Evolutionary conservation across 2,329 filamentous ascomycete species (phyloP).

Genomic region (Penicillium sp.): DNA sequence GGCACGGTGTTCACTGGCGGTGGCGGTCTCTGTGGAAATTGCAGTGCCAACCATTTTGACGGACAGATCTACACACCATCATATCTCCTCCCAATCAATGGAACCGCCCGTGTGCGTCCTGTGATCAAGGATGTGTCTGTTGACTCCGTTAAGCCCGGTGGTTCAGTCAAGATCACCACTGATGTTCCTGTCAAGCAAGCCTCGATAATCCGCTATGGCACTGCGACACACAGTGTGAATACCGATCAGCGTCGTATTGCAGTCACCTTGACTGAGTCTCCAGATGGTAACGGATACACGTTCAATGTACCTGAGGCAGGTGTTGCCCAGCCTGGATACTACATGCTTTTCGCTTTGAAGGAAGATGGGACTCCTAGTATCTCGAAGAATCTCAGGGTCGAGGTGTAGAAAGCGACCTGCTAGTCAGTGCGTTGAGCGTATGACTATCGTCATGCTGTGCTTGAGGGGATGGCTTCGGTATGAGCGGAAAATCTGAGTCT

Average conservation of each 20-base stretch:
- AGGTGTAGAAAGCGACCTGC: no score
- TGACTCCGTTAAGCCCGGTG: slow-evolving; percentile 37
- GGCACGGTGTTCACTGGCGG: slow-evolving; percentile 57
- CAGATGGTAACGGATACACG: slow-evolving; percentile 43
- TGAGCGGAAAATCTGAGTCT: no score
- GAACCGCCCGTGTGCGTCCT: slow-evolving; percentile 47
- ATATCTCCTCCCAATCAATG: slow-evolving; percentile 57
- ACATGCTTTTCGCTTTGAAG: slow-evolving; percentile 56
- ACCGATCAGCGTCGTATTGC: slow-evolving; percentile 60
- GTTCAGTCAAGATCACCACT: slow-evolving; percentile 54
- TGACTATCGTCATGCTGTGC: no score
- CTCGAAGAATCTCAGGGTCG: slow-evolving; percentile 4
- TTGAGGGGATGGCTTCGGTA: no score
- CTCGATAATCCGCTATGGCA: slow-evolving; percentile 55
- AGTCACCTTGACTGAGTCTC: slow-evolving; percentile 39
- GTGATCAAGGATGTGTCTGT: slow-evolving; percentile 40
- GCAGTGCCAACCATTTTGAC: slow-evolving; percentile 57
- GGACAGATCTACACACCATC: slow-evolving; percentile 61
- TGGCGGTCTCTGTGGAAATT: slow-evolving; percentile 58
- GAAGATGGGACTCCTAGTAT: slow-evolving; percentile 31
- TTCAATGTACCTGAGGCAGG: slow-evolving; percentile 56
- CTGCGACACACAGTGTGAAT: slow-evolving; percentile 60
- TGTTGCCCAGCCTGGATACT: slow-evolving; percentile 58
- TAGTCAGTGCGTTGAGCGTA: no score
- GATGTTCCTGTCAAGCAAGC: slow-evolving; percentile 21